Conservation (phyloP, 2,329 filamentous ascomycete genomes). For the Colletotrichum magnum region DNA sequence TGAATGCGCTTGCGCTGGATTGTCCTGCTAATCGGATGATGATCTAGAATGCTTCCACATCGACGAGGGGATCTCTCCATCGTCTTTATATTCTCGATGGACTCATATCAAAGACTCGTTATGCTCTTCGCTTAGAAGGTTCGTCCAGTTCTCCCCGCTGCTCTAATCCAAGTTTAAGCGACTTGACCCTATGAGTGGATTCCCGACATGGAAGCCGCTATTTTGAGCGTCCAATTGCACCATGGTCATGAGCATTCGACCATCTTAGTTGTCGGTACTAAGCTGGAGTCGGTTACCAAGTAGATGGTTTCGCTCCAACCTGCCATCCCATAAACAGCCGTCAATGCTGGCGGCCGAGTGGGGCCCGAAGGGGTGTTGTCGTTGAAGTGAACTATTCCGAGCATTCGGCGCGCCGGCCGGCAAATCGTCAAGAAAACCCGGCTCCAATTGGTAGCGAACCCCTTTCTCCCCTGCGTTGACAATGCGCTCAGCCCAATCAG, state of each 20-base stretch:
- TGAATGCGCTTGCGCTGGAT: no score
- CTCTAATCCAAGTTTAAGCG: constrained; percentile 20
- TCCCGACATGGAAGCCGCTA: constrained; percentile 21
- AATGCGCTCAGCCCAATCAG: constrained; percentile 5
- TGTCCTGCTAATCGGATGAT: not conserved
- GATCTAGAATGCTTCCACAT: not conserved
- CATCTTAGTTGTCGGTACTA: constrained; percentile 15
- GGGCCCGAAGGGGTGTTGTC: not conserved
- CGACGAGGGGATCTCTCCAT: not conserved
- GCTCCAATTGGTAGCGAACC: not conserved
- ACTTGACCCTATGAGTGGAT: constrained; percentile 15
- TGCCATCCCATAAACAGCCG: constrained; percentile 5
- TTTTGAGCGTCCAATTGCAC: constrained; percentile 16
- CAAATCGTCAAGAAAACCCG: not conserved
- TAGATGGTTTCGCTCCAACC: constrained; percentile 13
- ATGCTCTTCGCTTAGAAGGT: constrained; percentile 13
- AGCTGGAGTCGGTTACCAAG: constrained; percentile 23
- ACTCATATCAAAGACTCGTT: not conserved
- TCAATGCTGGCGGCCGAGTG: constrained; percentile 15
- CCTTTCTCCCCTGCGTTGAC: not conserved
- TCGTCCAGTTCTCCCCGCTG: not conserved
- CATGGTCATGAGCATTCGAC: constrained; percentile 3
- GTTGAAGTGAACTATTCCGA: constrained; percentile 15
- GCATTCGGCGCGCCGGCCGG: constrained; percentile 5
- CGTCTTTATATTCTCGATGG: constrained; percentile 14